Evolutionary conservation across 2,329 filamentous ascomycete species (phyloP).

Genomic region (Paracamarosporium sp.): DNA sequence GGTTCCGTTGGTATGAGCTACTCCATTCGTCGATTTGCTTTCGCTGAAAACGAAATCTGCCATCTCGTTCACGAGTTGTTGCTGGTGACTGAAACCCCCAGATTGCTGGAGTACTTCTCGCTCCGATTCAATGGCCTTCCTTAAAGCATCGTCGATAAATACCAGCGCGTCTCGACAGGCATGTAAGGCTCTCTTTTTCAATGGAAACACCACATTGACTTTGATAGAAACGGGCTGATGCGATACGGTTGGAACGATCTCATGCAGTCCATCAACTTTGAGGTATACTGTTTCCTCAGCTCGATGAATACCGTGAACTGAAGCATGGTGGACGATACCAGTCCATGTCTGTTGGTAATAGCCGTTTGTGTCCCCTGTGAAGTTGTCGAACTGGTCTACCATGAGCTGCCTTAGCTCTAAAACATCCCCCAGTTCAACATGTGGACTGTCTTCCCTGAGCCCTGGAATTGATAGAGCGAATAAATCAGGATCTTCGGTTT

Average conservation of each 20-base stretch:
- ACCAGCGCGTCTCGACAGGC: slow-evolving; percentile 16
- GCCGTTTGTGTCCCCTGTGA: slow-evolving; percentile 1
- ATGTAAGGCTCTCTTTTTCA: slow-evolving; percentile 18
- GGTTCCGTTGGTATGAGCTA: neutral
- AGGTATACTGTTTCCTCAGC: slow-evolving; percentile 31
- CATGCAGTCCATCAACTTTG: slow-evolving; percentile 19
- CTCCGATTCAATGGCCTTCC: neutral
- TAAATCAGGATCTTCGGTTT: slow-evolving; percentile 7
- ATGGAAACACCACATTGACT: slow-evolving; percentile 33
- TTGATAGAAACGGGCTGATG: slow-evolving; percentile 13
- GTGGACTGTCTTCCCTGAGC: slow-evolving; percentile 38
- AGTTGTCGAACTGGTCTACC: slow-evolving; percentile 21
- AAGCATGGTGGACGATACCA: slow-evolving; percentile 26
- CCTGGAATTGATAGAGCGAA: slow-evolving; percentile 34
- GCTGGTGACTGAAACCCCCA: neutral
- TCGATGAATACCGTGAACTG: slow-evolving; percentile 29
- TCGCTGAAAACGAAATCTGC: neutral
- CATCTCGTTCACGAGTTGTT: neutral
- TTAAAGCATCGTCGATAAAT: slow-evolving; percentile 9
- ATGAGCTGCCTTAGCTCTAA: slow-evolving; percentile 40
- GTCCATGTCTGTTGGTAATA: slow-evolving; percentile 20
- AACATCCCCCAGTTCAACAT: slow-evolving; percentile 38
- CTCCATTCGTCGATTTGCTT: neutral
- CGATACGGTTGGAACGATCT: neutral
- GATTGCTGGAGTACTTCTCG: neutral